Evolutionary conservation across 768 basidiomycete species (phyloP), one percentile per base, ranked within the genome.

Genomic region (Rhodotorula paludigena): DNA sequence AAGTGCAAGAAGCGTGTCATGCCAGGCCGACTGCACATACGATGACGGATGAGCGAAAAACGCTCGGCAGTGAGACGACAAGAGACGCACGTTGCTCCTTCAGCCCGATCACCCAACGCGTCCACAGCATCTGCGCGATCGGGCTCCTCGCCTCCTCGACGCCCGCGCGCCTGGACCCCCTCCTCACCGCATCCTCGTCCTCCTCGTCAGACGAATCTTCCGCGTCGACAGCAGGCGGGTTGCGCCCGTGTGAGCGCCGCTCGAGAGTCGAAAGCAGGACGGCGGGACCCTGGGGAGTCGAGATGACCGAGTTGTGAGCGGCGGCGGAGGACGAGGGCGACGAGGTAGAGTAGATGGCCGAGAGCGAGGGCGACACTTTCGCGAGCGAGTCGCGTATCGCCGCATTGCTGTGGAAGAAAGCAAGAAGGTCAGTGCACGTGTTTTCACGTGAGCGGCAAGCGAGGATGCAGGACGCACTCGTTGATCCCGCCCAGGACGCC

Each of bases 81-180:
- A 10, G 32, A 2, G 30, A 64, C 70, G 45, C 48, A 72, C 71
- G 59, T 36, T 68, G 66, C 48, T 72, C 72, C 61, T 62, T 69
- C 23, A 96, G 80, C 6, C 92, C 92, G 76, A 96, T 90, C 33
- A 97, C 81, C 93, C 94, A 98, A 56, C 94, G 86, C 84, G 93
- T 87, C 78, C 97, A 98, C n/a, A 98, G 81, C 71, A 98, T 83
- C 77, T 98, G 94, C 30, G 92, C 89, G 36, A 98, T 92, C 11
- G 93, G 92, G 62, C 90, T 92, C 60, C 80, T 61, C 54, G 79
- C 74, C 54, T 74, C 63, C 77, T 87, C 69, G 30, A 63, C 74
- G 28, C 42, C n/a, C 60, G 20, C 33, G 45, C 32, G 30, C 23
- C 16, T 36, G 30, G 42, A 32, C 55, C 57, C 28, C 45, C 35